Conservation (phyloP, 768 basidiomycete species). For the Russula compacta region DNA sequence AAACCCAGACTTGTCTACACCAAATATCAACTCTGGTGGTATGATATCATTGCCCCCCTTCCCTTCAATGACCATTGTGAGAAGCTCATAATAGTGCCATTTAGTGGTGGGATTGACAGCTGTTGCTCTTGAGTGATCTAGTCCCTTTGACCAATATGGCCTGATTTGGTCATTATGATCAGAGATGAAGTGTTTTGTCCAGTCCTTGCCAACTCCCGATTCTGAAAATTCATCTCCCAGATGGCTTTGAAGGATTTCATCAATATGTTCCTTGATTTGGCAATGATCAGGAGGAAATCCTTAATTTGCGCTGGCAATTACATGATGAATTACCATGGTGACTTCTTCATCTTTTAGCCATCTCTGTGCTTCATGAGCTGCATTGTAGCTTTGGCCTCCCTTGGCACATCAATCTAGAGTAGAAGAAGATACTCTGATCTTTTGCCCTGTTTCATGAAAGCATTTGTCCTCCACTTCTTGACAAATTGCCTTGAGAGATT, state of each 20-base stretch:
- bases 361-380: too few species aligned
- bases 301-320: not conserved
- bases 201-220: conserved; percentile 29
- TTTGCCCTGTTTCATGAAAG: too few species aligned
- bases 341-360: not conserved
- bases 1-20: conserved; percentile 30
- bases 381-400: too few species aligned
- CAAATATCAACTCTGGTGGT: conserved; percentile 26
- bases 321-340: not conserved
- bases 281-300: not conserved
- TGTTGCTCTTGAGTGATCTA: conserved; percentile 29
- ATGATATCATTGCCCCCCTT: conserved; percentile 19
- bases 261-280: conserved; percentile 29
- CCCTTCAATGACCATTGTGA: conserved; percentile 27
- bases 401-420: too few species aligned
- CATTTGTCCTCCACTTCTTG: too few species aligned
- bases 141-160: conserved; percentile 26
- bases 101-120: conserved; percentile 33
- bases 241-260: conserved; percentile 19
- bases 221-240: conserved; percentile 2
- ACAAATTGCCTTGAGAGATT: too few species aligned
- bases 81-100: conserved; percentile 29
- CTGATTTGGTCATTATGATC: conserved; percentile 26
- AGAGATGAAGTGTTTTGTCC: conserved; percentile 26
- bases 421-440: too few species aligned